Evolutionary conservation across 2,329 filamentous ascomycete species (phyloP).

Genomic region (Ceratocystis ficicola): DNA sequence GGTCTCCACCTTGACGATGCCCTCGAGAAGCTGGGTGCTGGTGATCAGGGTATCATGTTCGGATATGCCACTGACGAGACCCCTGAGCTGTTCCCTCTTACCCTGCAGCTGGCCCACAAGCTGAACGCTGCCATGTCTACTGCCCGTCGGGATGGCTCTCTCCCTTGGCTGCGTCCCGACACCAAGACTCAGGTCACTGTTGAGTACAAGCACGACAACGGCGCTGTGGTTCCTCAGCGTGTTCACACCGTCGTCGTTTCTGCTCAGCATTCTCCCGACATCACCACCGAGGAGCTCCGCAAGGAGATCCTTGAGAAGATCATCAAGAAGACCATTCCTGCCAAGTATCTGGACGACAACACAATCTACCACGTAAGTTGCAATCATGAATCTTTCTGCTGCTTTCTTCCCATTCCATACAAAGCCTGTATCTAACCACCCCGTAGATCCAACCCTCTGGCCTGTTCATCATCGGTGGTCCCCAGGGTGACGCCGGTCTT

Average conservation of each 20-base stretch:
- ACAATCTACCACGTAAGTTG: conserved; percentile 82
- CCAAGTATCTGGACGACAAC: conserved; percentile 79
- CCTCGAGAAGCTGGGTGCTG: conserved; percentile 92
- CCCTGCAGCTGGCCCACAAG: conserved; percentile 87
- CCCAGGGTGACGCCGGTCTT: conserved; percentile 96
- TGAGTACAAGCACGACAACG: conserved; percentile 94
- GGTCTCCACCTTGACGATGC: conserved; percentile 97
- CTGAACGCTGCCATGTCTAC: conserved; percentile 90
- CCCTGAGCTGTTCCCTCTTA: conserved; percentile 89
- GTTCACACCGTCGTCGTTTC: conserved; percentile 96
- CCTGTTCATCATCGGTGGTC: conserved; percentile 97
- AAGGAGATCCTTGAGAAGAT: conserved; percentile 96
- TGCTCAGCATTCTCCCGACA: conserved; percentile 81
- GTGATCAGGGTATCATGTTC: conserved; percentile 99
- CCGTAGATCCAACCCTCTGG: conserved; percentile 82
- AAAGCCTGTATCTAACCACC: conserved; percentile 20
- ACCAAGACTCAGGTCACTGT: conserved; percentile 99
- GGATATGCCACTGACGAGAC: conserved; percentile 99
- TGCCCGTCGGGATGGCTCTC: conserved; percentile 72
- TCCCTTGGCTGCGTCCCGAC: conserved; percentile 93
- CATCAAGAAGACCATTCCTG: conserved; percentile 86
- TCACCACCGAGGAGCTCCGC: conserved; percentile 82
- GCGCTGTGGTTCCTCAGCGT: conserved; percentile 80
- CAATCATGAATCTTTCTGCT: not conserved
- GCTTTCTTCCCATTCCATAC: not conserved